Conservation (phyloP, 2,329 filamentous ascomycete species). For the Fusarium multiceps region DNA sequence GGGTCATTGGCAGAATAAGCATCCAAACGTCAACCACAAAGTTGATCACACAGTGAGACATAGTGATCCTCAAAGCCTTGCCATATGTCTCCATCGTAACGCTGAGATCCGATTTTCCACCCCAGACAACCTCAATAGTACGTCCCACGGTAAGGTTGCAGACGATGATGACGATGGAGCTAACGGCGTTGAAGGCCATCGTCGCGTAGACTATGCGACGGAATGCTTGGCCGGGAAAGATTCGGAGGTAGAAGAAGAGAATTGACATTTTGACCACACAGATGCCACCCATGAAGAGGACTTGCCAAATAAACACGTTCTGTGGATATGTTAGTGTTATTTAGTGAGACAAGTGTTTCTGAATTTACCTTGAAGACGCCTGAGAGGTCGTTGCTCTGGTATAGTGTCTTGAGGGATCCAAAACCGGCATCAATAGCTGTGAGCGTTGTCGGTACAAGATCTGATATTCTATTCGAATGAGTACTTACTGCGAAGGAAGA, state of each 20-base stretch:
- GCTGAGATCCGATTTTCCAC: neutral
- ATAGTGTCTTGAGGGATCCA: neutral
- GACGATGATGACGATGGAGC: accelerated
- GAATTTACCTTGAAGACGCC: neutral
- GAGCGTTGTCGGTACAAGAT: accelerated
- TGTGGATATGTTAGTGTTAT: neutral
- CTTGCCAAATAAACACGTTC: neutral
- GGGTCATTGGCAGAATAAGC: slow-evolving; percentile 22
- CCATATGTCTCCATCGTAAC: neutral
- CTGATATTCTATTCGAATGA: accelerated
- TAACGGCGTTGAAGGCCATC: neutral
- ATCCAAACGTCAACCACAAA: slow-evolving; percentile 18
- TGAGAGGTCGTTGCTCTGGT: neutral
- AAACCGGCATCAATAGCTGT: neutral
- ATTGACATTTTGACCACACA: neutral
- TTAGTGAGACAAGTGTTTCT: accelerated
- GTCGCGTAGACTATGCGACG: neutral
- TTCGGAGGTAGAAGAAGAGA: slow-evolving; percentile 6
- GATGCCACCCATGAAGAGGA: neutral
- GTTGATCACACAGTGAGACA: neutral
- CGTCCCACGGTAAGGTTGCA: neutral
- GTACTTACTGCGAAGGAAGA: neutral
- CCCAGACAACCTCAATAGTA: neutral
- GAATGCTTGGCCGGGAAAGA: neutral
- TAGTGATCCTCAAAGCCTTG: accelerated